These are phyloP conservation scores for Singerocomus rubriflavus DNA, from an alignment of 1,284 basidiomycete species.

Conservation along the genomic window DNA sequence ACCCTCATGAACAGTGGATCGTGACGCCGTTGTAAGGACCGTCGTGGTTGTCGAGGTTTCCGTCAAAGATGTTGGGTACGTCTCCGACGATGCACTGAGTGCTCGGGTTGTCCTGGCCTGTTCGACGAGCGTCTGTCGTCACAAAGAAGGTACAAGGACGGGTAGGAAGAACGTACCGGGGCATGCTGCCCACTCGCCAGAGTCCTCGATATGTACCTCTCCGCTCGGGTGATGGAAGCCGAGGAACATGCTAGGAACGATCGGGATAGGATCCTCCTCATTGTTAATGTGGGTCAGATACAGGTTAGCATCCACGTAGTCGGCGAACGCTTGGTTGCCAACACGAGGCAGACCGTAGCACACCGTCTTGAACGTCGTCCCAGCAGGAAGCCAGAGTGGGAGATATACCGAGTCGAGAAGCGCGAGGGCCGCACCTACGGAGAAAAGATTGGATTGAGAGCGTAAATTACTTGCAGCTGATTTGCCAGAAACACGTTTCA, in stretches of 20 bases:
- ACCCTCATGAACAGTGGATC: conserved; percentile 30
- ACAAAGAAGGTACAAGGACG: background rate
- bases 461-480: background rate
- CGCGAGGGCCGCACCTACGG: conserved; percentile 47
- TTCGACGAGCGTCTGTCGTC: background rate
- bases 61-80: conserved; percentile 50
- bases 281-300: conserved; percentile 52
- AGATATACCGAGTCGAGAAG: conserved; percentile 47
- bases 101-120: conserved; percentile 58
- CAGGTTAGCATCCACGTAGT: conserved; percentile 52
- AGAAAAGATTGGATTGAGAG: background rate
- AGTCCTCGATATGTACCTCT: conserved; percentile 55
- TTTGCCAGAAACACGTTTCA: background rate
- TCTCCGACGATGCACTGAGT: conserved; percentile 53
- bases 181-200: conserved; percentile 46
- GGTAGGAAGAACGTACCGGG: conserved; percentile 33
- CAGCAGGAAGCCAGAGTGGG: conserved; percentile 35
- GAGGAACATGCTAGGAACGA: conserved; percentile 46
- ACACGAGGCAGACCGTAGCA: conserved; percentile 62
- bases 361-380: conserved; percentile 36
- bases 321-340: conserved; percentile 60
- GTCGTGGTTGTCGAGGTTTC: conserved; percentile 46
- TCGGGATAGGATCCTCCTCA: conserved; percentile 48
- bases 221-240: conserved; percentile 56
- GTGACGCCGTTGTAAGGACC: conserved; percentile 58